These are phyloP conservation scores for Rhizoclosmatium sp. DNA, from an alignment of 192 early-diverging fungal species.

Conservation along the genomic window DNA sequence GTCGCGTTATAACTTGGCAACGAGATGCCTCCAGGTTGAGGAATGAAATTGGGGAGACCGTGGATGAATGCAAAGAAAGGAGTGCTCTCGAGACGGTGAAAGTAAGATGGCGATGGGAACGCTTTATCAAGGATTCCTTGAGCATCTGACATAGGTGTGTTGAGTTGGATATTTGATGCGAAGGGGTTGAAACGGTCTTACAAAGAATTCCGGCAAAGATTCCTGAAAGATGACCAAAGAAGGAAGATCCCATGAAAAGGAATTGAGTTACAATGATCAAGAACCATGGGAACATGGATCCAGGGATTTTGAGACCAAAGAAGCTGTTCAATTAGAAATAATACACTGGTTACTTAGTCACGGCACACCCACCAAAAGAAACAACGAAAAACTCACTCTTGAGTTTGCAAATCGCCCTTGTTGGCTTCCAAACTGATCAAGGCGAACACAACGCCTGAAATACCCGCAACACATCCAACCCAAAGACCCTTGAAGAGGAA, in stretches of 20 bases:
- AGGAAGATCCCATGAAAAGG: constrained; percentile 15
- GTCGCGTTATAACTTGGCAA: constrained; percentile 16
- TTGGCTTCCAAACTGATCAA: constrained; percentile 34
- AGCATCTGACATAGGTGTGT: background rate
- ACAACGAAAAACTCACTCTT: constrained; percentile 19
- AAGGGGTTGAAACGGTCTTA: background rate
- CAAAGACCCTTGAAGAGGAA: constrained; percentile 19
- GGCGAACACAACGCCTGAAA: constrained; percentile 25
- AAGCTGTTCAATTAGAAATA: constrained; percentile 1
- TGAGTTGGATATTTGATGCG: background rate
- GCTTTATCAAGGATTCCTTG: constrained; percentile 14
- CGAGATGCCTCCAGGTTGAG: constrained; percentile 13
- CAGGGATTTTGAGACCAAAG: constrained; percentile 33
- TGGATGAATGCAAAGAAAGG: background rate
- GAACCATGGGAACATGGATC: constrained; percentile 27
- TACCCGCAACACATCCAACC: constrained; percentile 13
- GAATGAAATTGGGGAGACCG: constrained; percentile 14
- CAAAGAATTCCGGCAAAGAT: constrained; percentile 24
- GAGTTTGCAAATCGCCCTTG: constrained; percentile 23
- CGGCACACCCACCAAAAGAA: background rate
- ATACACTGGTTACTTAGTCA: background rate
- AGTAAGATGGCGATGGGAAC: constrained; percentile 7
- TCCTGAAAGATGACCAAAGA: constrained; percentile 30
- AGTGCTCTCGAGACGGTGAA: constrained; percentile 22
- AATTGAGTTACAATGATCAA: constrained; percentile 33